Percentiles rank a stretch among this genome's conserved stretches.
These are phyloP conservation scores for Hibiscus trionum DNA, from an alignment of 345 rosid genomes.

Conservation along the genomic window DNA sequence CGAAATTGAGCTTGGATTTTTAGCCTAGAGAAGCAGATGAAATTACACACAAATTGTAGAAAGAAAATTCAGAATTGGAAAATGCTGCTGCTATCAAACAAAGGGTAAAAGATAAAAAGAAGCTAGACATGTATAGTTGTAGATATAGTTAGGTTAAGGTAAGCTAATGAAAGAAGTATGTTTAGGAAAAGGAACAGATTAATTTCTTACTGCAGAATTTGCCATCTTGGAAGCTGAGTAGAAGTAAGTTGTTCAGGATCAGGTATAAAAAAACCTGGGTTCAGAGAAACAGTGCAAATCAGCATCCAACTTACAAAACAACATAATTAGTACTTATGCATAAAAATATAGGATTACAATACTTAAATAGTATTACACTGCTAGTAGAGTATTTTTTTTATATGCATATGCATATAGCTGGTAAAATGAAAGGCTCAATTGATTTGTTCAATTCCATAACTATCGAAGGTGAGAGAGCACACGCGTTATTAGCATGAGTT, in stretches of 20 bases:
- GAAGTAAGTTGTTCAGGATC: neutral
- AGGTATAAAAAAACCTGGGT: neutral
- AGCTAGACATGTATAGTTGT: neutral
- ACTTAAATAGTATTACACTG: neutral
- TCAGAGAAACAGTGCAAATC: neutral
- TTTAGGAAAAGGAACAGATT: neutral
- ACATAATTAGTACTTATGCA: neutral
- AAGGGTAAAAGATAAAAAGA: too few relatives aligned
- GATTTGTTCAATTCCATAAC: neutral
- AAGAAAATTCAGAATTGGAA: too few relatives aligned
- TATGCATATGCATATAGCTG: neutral
- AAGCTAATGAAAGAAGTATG: neutral
- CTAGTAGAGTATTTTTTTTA: neutral
- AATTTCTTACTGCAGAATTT: neutral
- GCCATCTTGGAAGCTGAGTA: slow-evolving; percentile 4
- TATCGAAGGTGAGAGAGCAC: neutral
- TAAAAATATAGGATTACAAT: neutral
- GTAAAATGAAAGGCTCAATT: neutral
- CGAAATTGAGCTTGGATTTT: too few relatives aligned
- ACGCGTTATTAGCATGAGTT: neutral
- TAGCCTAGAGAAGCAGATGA: too few relatives aligned
- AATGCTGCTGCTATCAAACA: too few relatives aligned
- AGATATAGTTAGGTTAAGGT: neutral
- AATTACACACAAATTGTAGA: too few relatives aligned
- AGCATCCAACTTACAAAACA: neutral